Percentiles rank a stretch among this genome's conserved stretches.
Evolutionary conservation across 805 yeast genomes (phyloP).

Genomic region (Myxozyma monticola): DNA sequence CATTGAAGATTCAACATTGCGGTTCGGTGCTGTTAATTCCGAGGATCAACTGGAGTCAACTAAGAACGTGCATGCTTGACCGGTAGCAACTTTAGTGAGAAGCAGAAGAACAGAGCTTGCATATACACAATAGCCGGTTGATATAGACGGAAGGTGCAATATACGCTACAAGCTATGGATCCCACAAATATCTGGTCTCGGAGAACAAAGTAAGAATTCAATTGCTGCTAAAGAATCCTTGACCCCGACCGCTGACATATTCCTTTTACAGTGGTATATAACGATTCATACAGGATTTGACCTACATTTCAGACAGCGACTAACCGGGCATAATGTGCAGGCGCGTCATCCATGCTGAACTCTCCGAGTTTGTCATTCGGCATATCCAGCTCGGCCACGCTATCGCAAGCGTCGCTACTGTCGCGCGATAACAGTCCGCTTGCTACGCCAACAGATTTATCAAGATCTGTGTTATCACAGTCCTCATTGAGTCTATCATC

Average conservation of each 20-base stretch:
- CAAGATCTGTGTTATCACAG: slow-evolving; percentile 3
- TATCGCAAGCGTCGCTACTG: slow-evolving; percentile 6
- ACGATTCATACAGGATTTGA: neutral
- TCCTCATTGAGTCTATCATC: slow-evolving; percentile 4
- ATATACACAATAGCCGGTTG: too few relatives aligned
- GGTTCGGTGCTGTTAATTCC: too few relatives aligned
- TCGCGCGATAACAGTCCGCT: slow-evolving; percentile 9
- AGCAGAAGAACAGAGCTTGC: too few relatives aligned
- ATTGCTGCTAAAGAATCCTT: neutral
- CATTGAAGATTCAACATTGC: too few relatives aligned
- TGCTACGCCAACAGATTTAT: slow-evolving; percentile 2
- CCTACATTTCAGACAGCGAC: too few relatives aligned
- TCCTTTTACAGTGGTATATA: neutral
- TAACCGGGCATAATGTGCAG: neutral
- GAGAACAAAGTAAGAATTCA: slow-evolving; percentile 14
- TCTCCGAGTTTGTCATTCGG: slow-evolving; percentile 4
- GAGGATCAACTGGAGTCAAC: too few relatives aligned
- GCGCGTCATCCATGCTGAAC: slow-evolving; percentile 9
- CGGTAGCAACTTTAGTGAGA: too few relatives aligned
- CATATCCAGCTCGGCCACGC: slow-evolving; percentile 3
- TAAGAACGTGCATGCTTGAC: too few relatives aligned
- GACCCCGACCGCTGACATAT: neutral
- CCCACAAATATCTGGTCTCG: slow-evolving; percentile 18
- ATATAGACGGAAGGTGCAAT: too few relatives aligned
- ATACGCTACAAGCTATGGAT: slow-evolving; percentile 12